Base-by-base conservation (phyloP, 2,329 filamentous ascomycete genomes). In the Colletotrichum chrysophilum region DNA sequence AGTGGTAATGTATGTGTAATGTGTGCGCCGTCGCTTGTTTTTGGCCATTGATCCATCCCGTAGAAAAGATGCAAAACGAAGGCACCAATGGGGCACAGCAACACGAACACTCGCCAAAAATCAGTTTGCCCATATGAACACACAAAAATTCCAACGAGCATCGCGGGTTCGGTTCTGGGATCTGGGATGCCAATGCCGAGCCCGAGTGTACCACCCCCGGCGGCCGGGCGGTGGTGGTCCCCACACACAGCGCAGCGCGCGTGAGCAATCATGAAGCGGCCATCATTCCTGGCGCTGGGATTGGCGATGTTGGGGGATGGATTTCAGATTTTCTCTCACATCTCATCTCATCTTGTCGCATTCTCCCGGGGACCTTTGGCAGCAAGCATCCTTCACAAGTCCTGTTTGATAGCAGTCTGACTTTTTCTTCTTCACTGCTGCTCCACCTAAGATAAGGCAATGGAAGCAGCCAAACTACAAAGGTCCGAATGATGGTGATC, bases 201-300 rank as follows among this genome's bases (percentile, higher is more conserved):
- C 56, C 70, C 73, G 70, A 68, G 64, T 66, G 58, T 36, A 64
- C 70, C 70, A 52, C 43, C 43, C 43, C 43, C 43, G 43, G 43
- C 43, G 64, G 64, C 73, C 73, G 73, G 56, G 66, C 62, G 65
- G 58, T 60, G 56, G 66, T 56, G 65, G 58, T 48, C 38, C 34
- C 70, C 58, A 73, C 67, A 64, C 28, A 13, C 58, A 32, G 43
- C 55, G 3, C 21, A 30, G 34, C 30, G 62, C 74, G 74, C 70
- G 70, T 76, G 74, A 76, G 70, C 74, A 76, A 64, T 68, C 58
- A 60, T 73, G 74, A 73, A 73, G 74, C 70, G 48, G 34, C 61
- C 72, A 72, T 70, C 52, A 36, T 48, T 52, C n/a, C 70, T 66
- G 52, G 58, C n/a, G 18, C 18, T 30, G 18, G 30, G 34, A 52